These are phyloP conservation scores for Kalaharituber pfeilii DNA, from an alignment of 2,329 filamentous ascomycete genomes.

Conservation along the genomic window DNA sequence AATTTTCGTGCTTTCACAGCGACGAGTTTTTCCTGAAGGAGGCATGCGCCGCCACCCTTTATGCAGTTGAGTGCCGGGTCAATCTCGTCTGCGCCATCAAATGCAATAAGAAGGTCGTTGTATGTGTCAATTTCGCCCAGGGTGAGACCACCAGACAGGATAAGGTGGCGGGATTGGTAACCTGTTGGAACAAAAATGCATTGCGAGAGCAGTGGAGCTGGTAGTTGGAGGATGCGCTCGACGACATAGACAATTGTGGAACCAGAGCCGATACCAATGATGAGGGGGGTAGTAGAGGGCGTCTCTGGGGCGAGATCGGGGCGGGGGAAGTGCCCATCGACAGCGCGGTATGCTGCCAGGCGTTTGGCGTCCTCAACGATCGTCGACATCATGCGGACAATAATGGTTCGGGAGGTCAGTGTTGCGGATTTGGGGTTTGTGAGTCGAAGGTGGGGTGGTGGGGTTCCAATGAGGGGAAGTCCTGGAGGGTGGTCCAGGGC, in stretches of 20 bases:
- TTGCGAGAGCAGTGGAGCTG: constrained; percentile 35
- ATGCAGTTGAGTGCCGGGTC: constrained; percentile 91
- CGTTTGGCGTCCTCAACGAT: constrained; percentile 59
- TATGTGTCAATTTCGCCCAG: constrained; percentile 59
- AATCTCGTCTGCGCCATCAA: constrained; percentile 94
- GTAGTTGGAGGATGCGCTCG: constrained; percentile 53
- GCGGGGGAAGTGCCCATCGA: constrained; percentile 49
- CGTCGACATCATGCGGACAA: too few relatives aligned
- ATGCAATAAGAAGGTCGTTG: constrained; percentile 63
- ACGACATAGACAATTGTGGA: constrained; percentile 74
- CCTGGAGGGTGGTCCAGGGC: too few relatives aligned
- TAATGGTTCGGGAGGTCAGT: too few relatives aligned
- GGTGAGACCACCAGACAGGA: constrained; percentile 58
- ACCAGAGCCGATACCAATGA: constrained; percentile 61
- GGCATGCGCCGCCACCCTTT: constrained; percentile 91
- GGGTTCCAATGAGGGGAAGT: too few relatives aligned
- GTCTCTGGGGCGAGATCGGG: constrained; percentile 27
- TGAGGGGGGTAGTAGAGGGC: constrained; percentile 29
- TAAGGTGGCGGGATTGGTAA: constrained; percentile 74
- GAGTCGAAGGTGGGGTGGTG: too few relatives aligned
- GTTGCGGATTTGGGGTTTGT: too few relatives aligned
- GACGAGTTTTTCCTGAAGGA: constrained; percentile 96
- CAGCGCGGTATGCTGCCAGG: constrained; percentile 55
- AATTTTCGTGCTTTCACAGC: constrained; percentile 71
- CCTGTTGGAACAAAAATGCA: constrained; percentile 89